A percentile compares a stretch with the other conserved stretches of the same genome.
phyloP scores from a whole-genome alignment of 2,329 filamentous ascomycete species.

The Exophiala sp. region DNA sequence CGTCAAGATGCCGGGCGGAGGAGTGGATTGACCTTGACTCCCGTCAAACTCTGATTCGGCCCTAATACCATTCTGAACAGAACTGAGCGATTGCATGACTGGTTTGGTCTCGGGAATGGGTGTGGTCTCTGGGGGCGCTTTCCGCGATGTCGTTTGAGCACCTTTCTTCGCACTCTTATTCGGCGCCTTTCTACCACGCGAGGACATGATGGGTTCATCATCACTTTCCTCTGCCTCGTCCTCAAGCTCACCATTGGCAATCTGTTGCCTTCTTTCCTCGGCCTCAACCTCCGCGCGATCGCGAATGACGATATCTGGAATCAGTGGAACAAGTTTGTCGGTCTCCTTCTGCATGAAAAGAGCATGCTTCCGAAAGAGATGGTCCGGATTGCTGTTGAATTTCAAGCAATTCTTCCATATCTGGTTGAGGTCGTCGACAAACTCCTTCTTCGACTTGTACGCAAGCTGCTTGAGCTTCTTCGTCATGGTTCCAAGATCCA shows the following conservation, averaged over 20 bases:
- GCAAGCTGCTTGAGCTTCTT: constrained; percentile 84
- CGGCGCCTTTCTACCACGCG: constrained; percentile 82
- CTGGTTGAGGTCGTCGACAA: constrained; percentile 85
- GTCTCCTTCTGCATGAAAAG: constrained; percentile 96
- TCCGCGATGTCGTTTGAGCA: constrained; percentile 57
- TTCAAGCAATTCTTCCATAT: constrained; percentile 97
- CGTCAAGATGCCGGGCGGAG: constrained; percentile 67
- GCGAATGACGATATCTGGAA: constrained; percentile 85
- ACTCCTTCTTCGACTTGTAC: constrained; percentile 89
- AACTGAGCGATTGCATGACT: constrained; percentile 52
- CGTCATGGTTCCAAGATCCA: constrained; percentile 97
- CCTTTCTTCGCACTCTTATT: constrained; percentile 74
- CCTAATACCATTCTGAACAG: constrained; percentile 47
- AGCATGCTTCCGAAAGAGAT: constrained; percentile 86
- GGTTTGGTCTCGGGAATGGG: constrained; percentile 74
- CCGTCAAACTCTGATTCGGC: constrained; percentile 71
- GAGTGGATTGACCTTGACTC: constrained; percentile 77
- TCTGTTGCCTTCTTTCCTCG: constrained; percentile 75
- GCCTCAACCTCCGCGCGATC: constrained; percentile 93
- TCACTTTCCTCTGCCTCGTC: constrained; percentile 88
- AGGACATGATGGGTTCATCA: constrained; percentile 98
- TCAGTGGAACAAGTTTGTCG: constrained; percentile 90
- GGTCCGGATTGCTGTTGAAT: constrained; percentile 87
- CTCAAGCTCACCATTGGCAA: constrained; percentile 68
- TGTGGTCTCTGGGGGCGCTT: constrained; percentile 72